Percentiles rank a stretch among this genome's conserved stretches.
These are phyloP conservation scores for Perilla frutescens DNA, from an alignment of 257 asterid species.

Conservation along the genomic window DNA sequence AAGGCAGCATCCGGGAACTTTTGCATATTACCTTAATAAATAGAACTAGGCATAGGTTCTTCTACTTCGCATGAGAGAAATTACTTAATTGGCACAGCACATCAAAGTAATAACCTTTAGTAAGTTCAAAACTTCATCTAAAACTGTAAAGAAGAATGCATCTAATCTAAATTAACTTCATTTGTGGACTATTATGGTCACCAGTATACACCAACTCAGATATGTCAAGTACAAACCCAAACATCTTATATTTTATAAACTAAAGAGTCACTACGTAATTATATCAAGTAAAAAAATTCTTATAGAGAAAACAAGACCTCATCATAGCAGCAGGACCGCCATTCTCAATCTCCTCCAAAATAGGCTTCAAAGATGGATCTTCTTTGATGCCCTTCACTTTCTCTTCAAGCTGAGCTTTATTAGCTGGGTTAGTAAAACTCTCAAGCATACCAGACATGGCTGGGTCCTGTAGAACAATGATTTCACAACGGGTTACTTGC, in stretches of 20 bases:
- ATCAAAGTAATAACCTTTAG: background rate
- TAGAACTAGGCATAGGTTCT: background rate
- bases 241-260: conserved; percentile 5
- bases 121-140: background rate
- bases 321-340: conserved; percentile 99
- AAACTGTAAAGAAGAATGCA: conserved; percentile 1
- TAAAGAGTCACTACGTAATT: background rate
- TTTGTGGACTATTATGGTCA: background rate
- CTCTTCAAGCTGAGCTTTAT: conserved; percentile 87
- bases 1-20: background rate
- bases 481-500: background rate
- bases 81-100: background rate
- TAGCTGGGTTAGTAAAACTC: conserved; percentile 81
- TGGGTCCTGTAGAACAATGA: conserved; percentile 68
- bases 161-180: background rate
- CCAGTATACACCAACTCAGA: background rate
- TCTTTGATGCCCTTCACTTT: conserved; percentile 82
- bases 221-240: background rate
- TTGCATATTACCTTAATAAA: background rate
- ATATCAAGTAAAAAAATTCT: background rate
- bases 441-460: conserved; percentile 98
- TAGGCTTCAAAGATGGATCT: conserved; percentile 96
- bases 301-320: conserved; percentile 56
- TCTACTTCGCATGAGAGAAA: background rate
- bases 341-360: conserved; percentile 89